Percentiles rank a stretch among this genome's conserved stretches.
Conservation (phyloP, 106 monocot species). For the Ottelia alismoides region DNA sequence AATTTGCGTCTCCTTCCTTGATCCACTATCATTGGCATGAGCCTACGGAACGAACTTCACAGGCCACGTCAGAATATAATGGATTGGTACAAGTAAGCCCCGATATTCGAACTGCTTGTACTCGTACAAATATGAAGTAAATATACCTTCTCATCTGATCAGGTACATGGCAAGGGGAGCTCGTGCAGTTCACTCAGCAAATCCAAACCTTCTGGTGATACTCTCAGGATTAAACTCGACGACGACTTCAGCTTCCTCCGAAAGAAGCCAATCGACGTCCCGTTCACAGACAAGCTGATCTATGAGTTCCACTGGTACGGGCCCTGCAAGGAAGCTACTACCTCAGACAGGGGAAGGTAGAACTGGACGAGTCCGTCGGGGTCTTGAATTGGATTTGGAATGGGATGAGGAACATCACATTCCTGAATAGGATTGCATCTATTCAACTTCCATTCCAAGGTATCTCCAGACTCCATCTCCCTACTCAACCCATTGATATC, state of each 20-base stretch:
- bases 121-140: too few species aligned
- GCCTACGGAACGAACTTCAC: constrained; percentile 61
- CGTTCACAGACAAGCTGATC: constrained; percentile 29
- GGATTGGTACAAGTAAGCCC: too few species aligned
- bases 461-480: neutral
- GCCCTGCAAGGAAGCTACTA: constrained; percentile 53
- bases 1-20: too few species aligned
- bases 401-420: constrained; percentile 10
- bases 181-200: constrained; percentile 46
- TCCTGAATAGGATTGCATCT: constrained; percentile 13
- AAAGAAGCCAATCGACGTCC: constrained; percentile 16
- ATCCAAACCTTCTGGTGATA: constrained; percentile 50
- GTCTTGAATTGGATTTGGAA: constrained; percentile 20
- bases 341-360: constrained; percentile 18
- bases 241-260: constrained; percentile 45
- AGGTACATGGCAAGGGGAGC: constrained; percentile 64
- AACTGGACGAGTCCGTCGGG: constrained; percentile 23
- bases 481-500: neutral
- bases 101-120: too few species aligned
- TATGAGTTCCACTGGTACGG: constrained; percentile 84
- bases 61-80: constrained; percentile 29
- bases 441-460: constrained; percentile 23
- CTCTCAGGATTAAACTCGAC: constrained; percentile 54
- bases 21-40: constrained; percentile 73
- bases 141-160: too few species aligned